These are phyloP conservation scores for Westerdykella aurantiaca DNA, from an alignment of 2,329 filamentous ascomycete genomes.

Conservation along the genomic window DNA sequence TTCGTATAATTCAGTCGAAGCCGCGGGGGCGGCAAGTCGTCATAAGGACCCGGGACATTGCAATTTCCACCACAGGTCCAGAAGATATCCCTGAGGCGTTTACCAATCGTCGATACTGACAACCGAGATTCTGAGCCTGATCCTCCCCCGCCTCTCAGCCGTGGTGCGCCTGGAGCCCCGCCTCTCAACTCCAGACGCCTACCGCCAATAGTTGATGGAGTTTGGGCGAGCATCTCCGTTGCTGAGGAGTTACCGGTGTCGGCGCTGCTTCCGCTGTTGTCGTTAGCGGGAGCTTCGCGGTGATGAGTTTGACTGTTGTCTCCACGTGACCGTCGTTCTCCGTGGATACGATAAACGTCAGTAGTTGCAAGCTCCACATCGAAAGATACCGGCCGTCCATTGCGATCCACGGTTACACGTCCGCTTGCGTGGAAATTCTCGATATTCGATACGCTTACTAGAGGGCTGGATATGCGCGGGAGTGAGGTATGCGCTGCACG, in stretches of 20 bases:
- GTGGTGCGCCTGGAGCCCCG: background rate
- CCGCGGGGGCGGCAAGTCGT: no score
- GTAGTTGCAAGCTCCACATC: background rate
- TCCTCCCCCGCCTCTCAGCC: slow-evolving; percentile 10
- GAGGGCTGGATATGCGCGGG: background rate
- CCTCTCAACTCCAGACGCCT: slow-evolving; percentile 6
- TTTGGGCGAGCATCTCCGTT: background rate
- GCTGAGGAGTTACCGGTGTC: no score
- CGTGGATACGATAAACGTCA: background rate
- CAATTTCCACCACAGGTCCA: no score
- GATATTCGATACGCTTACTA: background rate
- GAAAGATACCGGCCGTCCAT: background rate
- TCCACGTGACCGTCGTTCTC: no score
- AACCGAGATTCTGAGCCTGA: background rate
- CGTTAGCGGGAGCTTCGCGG: background rate
- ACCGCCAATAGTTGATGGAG: slow-evolving; percentile 2
- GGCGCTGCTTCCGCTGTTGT: background rate
- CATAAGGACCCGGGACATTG: no score
- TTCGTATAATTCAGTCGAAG: background rate
- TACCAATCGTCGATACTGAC: no score
- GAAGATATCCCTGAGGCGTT: no score
- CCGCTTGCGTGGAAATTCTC: background rate
- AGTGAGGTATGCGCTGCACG: background rate
- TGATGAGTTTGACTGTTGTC: no score
- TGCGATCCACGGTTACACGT: background rate